Conservation (phyloP, 2,329 filamentous ascomycete species). For the Cladosporium sp. region DNA sequence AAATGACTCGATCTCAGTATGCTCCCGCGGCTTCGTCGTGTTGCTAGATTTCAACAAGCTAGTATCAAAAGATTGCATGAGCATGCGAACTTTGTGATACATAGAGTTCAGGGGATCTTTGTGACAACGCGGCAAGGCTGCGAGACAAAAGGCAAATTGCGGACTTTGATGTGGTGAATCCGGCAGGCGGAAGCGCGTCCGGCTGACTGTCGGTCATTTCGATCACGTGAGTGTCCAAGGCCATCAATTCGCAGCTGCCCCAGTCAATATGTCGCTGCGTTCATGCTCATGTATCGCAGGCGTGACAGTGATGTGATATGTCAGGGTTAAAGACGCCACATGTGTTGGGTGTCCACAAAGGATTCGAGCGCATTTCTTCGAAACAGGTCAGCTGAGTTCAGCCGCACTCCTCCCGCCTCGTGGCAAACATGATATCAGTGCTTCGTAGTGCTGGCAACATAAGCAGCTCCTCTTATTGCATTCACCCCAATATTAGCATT, state of each 20-base stretch:
- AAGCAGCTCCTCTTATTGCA: background rate
- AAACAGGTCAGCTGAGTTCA: slow-evolving; percentile 4
- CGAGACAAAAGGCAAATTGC: background rate
- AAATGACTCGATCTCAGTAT: background rate
- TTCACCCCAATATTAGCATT: background rate
- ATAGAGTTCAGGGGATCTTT: background rate
- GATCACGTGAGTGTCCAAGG: background rate
- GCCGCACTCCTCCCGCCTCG: slow-evolving; percentile 4
- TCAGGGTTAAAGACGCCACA: background rate
- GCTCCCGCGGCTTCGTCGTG: background rate
- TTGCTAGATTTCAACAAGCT: background rate
- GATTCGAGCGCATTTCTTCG: background rate
- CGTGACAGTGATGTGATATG: background rate
- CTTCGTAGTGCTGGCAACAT: no score
- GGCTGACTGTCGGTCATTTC: background rate
- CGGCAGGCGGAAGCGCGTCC: background rate
- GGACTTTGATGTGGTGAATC: background rate
- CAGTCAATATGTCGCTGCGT: background rate
- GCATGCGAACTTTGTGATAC: background rate
- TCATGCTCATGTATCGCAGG: background rate
- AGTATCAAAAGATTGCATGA: background rate
- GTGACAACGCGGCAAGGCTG: background rate
- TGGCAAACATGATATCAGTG: slow-evolving; percentile 1
- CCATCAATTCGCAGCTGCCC: background rate
- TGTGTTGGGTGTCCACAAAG: background rate